Evolutionary conservation across 306 rosid species (phyloP), one percentile per base, ranked within the genome.

Genomic region (Vigna mungo): DNA sequence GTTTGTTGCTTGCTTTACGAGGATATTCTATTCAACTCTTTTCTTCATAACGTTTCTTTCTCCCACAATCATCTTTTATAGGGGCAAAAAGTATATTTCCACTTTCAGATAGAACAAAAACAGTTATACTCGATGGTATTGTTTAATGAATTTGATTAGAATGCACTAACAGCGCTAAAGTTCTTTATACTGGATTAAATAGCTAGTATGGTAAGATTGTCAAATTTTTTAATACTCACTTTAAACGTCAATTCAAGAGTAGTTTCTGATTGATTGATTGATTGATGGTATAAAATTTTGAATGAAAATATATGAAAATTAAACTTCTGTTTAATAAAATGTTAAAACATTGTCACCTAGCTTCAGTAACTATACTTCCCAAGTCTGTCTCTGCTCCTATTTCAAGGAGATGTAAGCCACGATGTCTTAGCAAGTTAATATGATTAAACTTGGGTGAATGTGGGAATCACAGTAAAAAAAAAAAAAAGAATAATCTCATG

Each of bases 331-430:
- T 18, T 25, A 20, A 61, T 17, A 41, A 30, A 43, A 56, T n/a
- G 20, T 73, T 5, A 9, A 79, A 9, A 30, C 34, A 30, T 4
- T 30, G 34, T 25, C 71, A 64, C 75, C 20, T 43, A 21, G 58
- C 53, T 44, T 65, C 61, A 65, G 58, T 65, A 12, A 54, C 56
- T 37, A 49, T 48, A 32, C 62, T 63, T 39, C 53, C 68, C 25
- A 34, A 60, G 48, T 12, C 37, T 60, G 37, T 21, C 60, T 63
- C 18, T 46, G 43, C 62, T 53, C 53, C 78, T 44, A 16, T 30
- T 41, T 10, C 47, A 32, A 13, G 61, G 59, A 72, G 58, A 43
- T 53, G 47, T 53, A 52, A 41, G 41, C 71, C 79, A 80, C 74
- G 53, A 63, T 34, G 15, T 47, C 55, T 37, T 55, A 44, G 71